Evolutionary conservation across 768 basidiomycete genomes (phyloP), one percentile per base, ranked within the genome.

Genomic region (Sistotremastrum suecicum): DNA sequence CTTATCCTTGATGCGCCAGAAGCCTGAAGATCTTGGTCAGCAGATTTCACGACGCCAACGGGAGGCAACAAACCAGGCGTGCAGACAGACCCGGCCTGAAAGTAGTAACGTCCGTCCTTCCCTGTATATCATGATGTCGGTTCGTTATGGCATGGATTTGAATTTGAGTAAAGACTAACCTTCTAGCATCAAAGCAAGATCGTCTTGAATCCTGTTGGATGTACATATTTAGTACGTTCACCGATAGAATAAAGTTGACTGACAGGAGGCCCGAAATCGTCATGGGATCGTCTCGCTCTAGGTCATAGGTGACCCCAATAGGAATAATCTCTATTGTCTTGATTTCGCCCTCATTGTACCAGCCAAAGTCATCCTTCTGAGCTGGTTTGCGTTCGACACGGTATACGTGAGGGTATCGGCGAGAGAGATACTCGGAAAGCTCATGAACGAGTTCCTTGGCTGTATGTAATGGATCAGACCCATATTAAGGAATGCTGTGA

Each of bases 1-100:
- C 63, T 86, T 86, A 61, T 86, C 83, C 51, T 70, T 58, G 63
- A 86, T 68, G 11, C 83, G 70, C 85, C 84, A 86, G 50, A 75
- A 78, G 28, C 84, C 84, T 82, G 54, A 37, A 34, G 49, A 38
- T 49, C 46, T 48, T 50, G 3, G 35, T 20, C 43, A 42, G 6
- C 30, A 20, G 30, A 36, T 39, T 11, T n/a, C 29, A n/a, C 3
- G 11, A 37, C 20, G 31, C 7, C 39, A 31, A 29, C 3, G 11
- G 28, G 34, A 29, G 34, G 29, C 34, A 49, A 57, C 68, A 50
- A 41, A 75, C 80, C 83, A 51, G 79, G 64, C 11, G 80, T 67
- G 48, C 72, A 71, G 51, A 85, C 76, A 0, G 75, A 76, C 5
- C 83, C 84, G 37, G 75, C 80, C 56, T 83, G 83, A 53, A 87